A percentile compares a stretch with the other conserved stretches of the same genome.
phyloP scores from a whole-genome alignment of 805 yeast genomes.

The Cyberlindnera veronae region DNA sequence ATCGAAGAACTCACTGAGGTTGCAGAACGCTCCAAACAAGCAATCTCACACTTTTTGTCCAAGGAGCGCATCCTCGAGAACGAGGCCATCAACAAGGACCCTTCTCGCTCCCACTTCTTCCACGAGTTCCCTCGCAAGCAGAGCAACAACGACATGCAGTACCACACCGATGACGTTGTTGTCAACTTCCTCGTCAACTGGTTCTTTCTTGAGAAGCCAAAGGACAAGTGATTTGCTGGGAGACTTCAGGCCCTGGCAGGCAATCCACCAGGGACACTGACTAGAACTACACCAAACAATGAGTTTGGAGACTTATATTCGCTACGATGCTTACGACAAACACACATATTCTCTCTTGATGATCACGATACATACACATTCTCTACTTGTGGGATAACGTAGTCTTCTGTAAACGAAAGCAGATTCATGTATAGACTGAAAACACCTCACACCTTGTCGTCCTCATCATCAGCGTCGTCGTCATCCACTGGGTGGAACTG shows the following conservation, averaged over 20 bases:
- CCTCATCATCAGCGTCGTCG: conserved; percentile 18
- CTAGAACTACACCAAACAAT: too few species aligned
- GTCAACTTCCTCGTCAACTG: conserved; percentile 26
- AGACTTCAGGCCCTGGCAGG: too few species aligned
- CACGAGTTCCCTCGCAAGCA: conserved; percentile 29
- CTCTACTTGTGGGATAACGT: too few species aligned
- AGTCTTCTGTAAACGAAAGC: too few species aligned
- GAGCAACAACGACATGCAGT: conserved; percentile 26
- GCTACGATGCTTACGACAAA: too few species aligned
- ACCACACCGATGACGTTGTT: conserved; percentile 28
- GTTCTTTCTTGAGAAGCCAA: conserved; percentile 21
- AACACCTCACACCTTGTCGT: conserved; percentile 43
- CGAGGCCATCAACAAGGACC: conserved; percentile 18
- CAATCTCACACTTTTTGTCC: conserved; percentile 2
- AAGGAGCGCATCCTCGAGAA: conserved; percentile 16
- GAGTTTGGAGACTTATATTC: too few species aligned
- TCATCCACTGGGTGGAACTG: conserved; percentile 14
- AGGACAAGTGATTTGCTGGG: conserved; percentile 7
- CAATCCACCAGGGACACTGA: too few species aligned
- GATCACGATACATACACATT: too few species aligned
- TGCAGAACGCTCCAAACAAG: conserved; percentile 1
- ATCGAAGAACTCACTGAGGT: conserved; percentile 7
- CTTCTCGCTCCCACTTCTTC: conserved; percentile 20
- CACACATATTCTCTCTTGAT: too few species aligned
- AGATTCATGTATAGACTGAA: too few species aligned